These are phyloP conservation scores for sweet orange (Citrus sinensis) DNA, from an alignment of 345 rosid species.

Conservation along the genomic window DNA sequence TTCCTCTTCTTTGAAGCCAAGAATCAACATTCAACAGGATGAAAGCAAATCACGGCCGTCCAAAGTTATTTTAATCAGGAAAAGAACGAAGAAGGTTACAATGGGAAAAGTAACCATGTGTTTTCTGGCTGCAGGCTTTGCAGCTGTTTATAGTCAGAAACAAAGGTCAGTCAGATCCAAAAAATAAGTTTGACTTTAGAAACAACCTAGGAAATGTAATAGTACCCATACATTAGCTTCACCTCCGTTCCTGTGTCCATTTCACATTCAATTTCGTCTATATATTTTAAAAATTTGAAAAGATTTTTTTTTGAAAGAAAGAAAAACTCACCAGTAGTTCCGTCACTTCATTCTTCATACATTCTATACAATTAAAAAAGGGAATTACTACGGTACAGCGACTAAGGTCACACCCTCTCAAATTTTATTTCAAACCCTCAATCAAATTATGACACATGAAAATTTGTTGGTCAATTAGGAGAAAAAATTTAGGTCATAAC, in stretches of 20 bases:
- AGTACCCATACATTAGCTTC: not conserved
- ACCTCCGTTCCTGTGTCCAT: not conserved
- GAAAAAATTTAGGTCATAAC: too few species aligned
- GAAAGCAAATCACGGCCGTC: constrained; percentile 16
- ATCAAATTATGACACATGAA: too few species aligned
- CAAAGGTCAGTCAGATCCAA: constrained; percentile 15
- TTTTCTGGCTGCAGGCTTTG: too few species aligned
- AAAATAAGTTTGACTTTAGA: constrained; percentile 15
- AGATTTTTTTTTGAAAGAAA: too few species aligned
- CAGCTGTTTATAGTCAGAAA: constrained; percentile 5
- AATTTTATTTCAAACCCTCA: too few species aligned
- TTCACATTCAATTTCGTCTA: not conserved
- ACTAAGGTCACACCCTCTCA: too few species aligned
- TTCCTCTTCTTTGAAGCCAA: not conserved
- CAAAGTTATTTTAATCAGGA: not conserved
- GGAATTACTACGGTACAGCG: too few species aligned
- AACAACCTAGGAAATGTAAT: constrained; percentile 14
- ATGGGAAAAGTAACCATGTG: constrained; percentile 9
- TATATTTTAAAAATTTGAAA: not conserved
- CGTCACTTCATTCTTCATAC: not conserved
- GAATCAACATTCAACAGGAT: not conserved
- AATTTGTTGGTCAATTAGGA: too few species aligned
- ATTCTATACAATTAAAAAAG: too few species aligned
- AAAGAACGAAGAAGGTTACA: not conserved
- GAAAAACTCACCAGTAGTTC: not conserved